These are phyloP conservation scores for Encephalitozoon cuniculi DNA, from an alignment of 371 early-diverging fungal species.

Conservation along the genomic window DNA sequence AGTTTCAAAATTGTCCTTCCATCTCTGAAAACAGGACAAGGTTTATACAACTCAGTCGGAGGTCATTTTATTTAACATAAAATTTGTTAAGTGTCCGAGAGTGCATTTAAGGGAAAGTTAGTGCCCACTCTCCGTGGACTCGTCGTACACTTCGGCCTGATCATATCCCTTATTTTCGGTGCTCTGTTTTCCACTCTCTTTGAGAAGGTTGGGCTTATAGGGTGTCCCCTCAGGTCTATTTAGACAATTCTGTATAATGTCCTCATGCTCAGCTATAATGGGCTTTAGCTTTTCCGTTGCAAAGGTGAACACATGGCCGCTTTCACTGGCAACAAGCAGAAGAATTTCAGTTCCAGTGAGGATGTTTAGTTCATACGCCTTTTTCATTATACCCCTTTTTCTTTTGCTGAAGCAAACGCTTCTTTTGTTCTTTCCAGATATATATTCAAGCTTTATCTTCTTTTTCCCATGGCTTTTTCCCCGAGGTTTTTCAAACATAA, in stretches of 20 bases:
- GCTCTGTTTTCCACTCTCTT: conserved; percentile 50
- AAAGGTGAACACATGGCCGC: conserved; percentile 91
- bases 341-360: conserved; percentile 90
- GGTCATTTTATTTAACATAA: conserved; percentile 2
- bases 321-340: conserved; percentile 79
- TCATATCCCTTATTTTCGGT: conserved; percentile 31
- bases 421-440: conserved; percentile 80
- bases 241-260: conserved; percentile 81
- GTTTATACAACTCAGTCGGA: not conserved
- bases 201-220: conserved; percentile 44
- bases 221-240: conserved; percentile 45
- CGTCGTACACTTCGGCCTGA: not conserved
- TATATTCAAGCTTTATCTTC: conserved; percentile 82
- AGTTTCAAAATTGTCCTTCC: not conserved
- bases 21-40: not conserved
- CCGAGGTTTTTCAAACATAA: conserved; percentile 6
- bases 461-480: conserved; percentile 65
- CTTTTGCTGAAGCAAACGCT: conserved; percentile 93
- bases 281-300: conserved; percentile 89
- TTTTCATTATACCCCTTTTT: conserved; percentile 96
- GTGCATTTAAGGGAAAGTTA: not conserved
- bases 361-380: conserved; percentile 86
- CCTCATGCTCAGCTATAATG: conserved; percentile 78
- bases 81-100: not conserved
- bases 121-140: not conserved